Conservation (phyloP, 2,329 filamentous ascomycete species). For the Colletotrichum limetticola region DNA sequence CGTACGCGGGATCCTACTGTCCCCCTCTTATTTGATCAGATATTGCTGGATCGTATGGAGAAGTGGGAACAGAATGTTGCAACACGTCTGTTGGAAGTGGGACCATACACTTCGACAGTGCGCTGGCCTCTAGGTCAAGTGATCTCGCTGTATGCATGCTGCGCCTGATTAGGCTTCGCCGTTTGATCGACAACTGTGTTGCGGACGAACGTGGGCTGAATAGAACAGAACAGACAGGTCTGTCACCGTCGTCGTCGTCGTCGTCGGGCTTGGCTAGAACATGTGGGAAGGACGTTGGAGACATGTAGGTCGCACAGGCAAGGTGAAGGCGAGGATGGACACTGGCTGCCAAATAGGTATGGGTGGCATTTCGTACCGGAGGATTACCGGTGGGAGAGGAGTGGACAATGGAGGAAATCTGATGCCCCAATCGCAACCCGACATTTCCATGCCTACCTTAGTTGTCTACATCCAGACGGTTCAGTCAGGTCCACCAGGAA, state of each 20-base stretch:
- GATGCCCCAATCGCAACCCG: background rate
- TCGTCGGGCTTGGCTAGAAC: background rate
- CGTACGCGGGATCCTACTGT: background rate
- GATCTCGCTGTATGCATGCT: constrained; percentile 22
- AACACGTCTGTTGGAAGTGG: background rate
- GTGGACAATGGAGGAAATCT: background rate
- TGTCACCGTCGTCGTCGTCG: background rate
- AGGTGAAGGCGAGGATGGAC: background rate
- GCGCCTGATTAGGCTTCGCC: constrained; percentile 15
- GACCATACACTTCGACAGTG: background rate
- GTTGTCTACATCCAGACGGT: background rate
- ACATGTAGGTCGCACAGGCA: background rate
- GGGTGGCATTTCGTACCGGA: too few relatives aligned
- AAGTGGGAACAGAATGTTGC: background rate
- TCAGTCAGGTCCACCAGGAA: background rate
- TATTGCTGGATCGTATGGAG: constrained; percentile 18
- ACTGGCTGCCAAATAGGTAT: background rate
- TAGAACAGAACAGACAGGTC: too few relatives aligned
- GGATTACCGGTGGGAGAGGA: background rate
- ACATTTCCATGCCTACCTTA: background rate
- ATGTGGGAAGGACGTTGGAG: background rate
- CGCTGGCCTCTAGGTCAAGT: constrained; percentile 11
- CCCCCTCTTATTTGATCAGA: constrained; percentile 22
- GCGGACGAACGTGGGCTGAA: background rate
- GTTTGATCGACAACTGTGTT: constrained; percentile 20